Percentiles rank a stretch among this genome's conserved stretches.
These are phyloP conservation scores for Violaceomyces palustris DNA, from an alignment of 1,284 basidiomycete species.

Conservation along the genomic window DNA sequence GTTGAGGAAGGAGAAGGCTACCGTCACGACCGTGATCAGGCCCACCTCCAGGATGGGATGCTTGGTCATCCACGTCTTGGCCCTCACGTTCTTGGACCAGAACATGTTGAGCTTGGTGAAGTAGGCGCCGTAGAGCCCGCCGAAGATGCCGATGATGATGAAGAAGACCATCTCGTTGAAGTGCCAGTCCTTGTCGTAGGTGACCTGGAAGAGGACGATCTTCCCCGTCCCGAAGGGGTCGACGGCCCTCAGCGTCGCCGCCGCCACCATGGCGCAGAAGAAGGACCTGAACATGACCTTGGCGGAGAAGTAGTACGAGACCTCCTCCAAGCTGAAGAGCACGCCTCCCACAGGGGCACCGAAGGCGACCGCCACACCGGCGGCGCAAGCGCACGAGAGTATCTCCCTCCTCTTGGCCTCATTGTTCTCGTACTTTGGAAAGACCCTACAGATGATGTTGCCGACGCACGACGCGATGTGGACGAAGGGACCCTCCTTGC, in stretches of 20 bases:
- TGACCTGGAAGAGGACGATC: conserved; percentile 66
- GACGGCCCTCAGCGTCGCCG: conserved; percentile 60
- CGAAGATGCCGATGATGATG: conserved; percentile 68
- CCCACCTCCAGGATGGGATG: conserved; percentile 82
- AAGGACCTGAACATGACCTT: conserved; percentile 54
- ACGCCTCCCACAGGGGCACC: conserved; percentile 58
- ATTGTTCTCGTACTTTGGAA: conserved; percentile 68
- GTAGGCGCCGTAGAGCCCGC: conserved; percentile 82
- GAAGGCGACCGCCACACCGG: conserved; percentile 65
- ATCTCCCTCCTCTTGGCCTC: conserved; percentile 58
- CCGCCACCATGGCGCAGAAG: conserved; percentile 49
- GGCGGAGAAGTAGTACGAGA: conserved; percentile 52
- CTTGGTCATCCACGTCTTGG: conserved; percentile 42
- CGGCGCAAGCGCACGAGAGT: conserved; percentile 51
- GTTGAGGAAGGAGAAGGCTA: conserved; percentile 75
- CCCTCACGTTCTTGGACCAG: conserved; percentile 61
- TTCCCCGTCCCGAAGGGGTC: conserved; percentile 76
- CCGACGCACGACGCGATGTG: conserved; percentile 92
- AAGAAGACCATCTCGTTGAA: conserved; percentile 73
- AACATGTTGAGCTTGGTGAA: conserved; percentile 81
- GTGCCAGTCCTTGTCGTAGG: conserved; percentile 88
- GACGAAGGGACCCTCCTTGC: conserved; percentile 91
- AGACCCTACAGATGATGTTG: conserved; percentile 84
- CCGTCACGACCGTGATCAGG: conserved; percentile 60
- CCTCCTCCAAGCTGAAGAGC: conserved; percentile 56